Evolutionary conservation across 179 eudicot species (phyloP), one percentile per base, ranked within the genome.

Genomic region (Camellia oleifera): DNA sequence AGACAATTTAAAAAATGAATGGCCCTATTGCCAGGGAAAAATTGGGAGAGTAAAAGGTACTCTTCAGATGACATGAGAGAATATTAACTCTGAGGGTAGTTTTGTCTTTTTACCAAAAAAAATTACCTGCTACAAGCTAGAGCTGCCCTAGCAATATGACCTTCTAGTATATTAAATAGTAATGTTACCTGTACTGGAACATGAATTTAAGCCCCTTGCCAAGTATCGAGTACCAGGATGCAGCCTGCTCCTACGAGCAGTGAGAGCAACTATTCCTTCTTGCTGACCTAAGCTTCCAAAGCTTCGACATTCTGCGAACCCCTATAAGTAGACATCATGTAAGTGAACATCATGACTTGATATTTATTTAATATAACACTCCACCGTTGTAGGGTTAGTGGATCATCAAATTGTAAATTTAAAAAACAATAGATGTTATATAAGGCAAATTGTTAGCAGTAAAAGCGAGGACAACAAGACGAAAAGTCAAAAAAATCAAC

Each of bases 171-270:
- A 32, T 60, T 60, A 78, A 63, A 68, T 42, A 40, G 12, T 13
- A 60, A 79, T 80, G 42, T 76, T 88, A 96, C 99, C 99, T 85
- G 99, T 91, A 81, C 99, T 85, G 82, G 79, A 96, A 82, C 99
- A 96, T 50, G 98, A 90, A 84, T 96, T 96, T 74, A 96, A 48
- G 79, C 99, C 99, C 88, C 99, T 91, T 71, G 99, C 99, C 87
- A 94, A 84, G 87, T 94, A 96, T 79, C 99, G 95, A 78, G 99
- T 96, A 65, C 99, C 99, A 81, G 99, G 98, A 85, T 96, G 99
- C 87, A 96, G 88, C 86, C 99, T 91, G 86, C 99, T 96, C 82
- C 99, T 94, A 70, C 99, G 99, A 80, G 98, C 99, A 81, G 83
- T 89, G 74, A 96, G 96, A 77, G 98, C 98, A 82, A 96, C 89